Base-by-base conservation (phyloP, 1,284 basidiomycete species). In the Fomitopsis betulina region DNA sequence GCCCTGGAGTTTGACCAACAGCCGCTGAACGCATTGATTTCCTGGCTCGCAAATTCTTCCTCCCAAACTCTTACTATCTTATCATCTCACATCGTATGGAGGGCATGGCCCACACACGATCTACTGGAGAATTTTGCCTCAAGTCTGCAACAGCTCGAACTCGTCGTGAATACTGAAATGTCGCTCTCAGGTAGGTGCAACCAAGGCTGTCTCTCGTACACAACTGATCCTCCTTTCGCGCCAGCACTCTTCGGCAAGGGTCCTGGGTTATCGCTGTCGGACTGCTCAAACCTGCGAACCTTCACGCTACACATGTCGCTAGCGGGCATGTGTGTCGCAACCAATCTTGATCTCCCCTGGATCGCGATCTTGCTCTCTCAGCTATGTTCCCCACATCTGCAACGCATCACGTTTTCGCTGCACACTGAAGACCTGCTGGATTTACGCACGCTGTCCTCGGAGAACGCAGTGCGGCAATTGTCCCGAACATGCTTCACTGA, bases 321-420 rank as follows among this genome's bases (percentile, higher is more conserved):
- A 27, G 62, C 59, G 17, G 63, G 61, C 49, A 65, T 67, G 66
- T 63, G 58, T 54, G 64, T 65, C n/a, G 47, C 53, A 5, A 56
- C 45, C 25, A 66, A 65, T 55, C 54, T 39, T 5, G 59, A 60
- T 13, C 50, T 67, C 10, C 59, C 57, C 5, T 62, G 60, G 60
- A 59, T 65, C 19, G 38, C 54, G 49, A 32, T 27, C 3, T 49
- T 65, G 21, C 50, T 66, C 54, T 19, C 53, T 21, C 61, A 64
- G 55, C 51, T 64, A 21, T 25, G 38, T 10, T 60, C 62, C 2
- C 42, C 55, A 9, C 27, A 13, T 21, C 39, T 55, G n/a, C 27
- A 25, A 5, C 17, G 30, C 10, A 23, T 55, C 35, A 55, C 54
- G 27, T 38, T 58, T 3, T 35, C 47, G 32, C 25, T 58, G 0